Conservation (phyloP, 495 filamentous ascomycete genomes). For the Glonium stellatum region DNA sequence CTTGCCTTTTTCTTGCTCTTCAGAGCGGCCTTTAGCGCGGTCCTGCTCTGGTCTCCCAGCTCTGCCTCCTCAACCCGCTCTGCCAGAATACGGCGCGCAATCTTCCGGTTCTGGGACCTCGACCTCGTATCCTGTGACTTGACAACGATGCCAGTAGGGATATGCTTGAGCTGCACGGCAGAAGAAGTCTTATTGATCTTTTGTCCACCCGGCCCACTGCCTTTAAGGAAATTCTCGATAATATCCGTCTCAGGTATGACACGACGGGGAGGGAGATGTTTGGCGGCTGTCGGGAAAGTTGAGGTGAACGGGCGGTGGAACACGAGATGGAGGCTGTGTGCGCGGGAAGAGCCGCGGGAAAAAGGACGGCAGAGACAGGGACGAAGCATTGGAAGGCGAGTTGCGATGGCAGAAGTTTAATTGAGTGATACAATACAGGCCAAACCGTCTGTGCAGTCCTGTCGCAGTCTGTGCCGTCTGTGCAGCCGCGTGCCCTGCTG, state of each 20-base stretch:
- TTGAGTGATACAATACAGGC: too few relatives aligned
- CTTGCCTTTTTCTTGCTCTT: slow-evolving; percentile 59
- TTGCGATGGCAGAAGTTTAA: too few relatives aligned
- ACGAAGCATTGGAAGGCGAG: neutral
- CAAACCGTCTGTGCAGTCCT: too few relatives aligned
- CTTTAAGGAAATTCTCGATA: slow-evolving; percentile 78
- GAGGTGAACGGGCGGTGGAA: slow-evolving; percentile 7
- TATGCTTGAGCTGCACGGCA: slow-evolving; percentile 86
- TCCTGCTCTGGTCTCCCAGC: slow-evolving; percentile 53
- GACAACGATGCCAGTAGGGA: slow-evolving; percentile 80
- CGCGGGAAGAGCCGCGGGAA: neutral
- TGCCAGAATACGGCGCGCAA: slow-evolving; percentile 70
- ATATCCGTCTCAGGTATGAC: slow-evolving; percentile 72
- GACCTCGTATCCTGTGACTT: slow-evolving; percentile 91
- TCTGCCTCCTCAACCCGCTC: slow-evolving; percentile 65
- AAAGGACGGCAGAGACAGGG: neutral
- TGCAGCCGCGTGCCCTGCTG: too few relatives aligned
- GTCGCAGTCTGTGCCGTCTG: too few relatives aligned
- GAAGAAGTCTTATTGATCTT: slow-evolving; percentile 99
- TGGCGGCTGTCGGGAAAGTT: slow-evolving; percentile 29
- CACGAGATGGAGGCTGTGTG: neutral
- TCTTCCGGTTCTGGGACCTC: slow-evolving; percentile 79
- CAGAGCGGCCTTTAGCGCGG: slow-evolving; percentile 48
- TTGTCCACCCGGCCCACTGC: slow-evolving; percentile 88
- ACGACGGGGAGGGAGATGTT: slow-evolving; percentile 66